Conservation (phyloP, 306 rosid genomes). For the Lablab purpureus region DNA sequence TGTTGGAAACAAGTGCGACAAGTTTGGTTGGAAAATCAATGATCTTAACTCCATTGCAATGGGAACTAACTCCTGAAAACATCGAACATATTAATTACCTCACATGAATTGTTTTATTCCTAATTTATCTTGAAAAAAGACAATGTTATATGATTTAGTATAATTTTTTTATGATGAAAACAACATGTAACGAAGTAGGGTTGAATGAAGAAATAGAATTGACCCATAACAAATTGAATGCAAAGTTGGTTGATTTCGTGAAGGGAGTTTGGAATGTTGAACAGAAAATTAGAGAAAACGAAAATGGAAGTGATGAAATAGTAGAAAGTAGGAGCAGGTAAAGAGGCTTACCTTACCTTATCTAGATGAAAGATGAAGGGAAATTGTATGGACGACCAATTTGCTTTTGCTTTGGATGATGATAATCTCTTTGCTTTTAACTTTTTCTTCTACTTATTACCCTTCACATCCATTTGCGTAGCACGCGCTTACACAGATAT, state of each 20-base stretch:
- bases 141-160: not conserved
- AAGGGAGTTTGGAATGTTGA: constrained; percentile 15
- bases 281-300: not conserved
- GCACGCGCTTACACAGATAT: constrained; percentile 48
- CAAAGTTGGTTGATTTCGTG: constrained; percentile 29
- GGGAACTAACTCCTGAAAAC: constrained; percentile 29
- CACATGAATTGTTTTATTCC: constrained; percentile 32
- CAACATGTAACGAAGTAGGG: not conserved
- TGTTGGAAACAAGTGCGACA: constrained; percentile 50
- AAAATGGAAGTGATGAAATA: constrained; percentile 3
- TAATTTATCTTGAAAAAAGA: too few species aligned
- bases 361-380: constrained; percentile 16
- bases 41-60: constrained; percentile 53
- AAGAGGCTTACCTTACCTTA: constrained; percentile 32
- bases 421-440: constrained; percentile 33
- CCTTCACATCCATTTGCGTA: constrained; percentile 40
- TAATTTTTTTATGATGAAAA: constrained; percentile 6
- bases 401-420: constrained; percentile 2
- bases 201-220: not conserved
- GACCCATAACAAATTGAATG: constrained; percentile 31
- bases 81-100: constrained; percentile 28
- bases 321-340: constrained; percentile 16
- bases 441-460: constrained; percentile 43
- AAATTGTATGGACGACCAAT: constrained; percentile 31
- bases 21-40: constrained; percentile 48